Evolutionary conservation across 768 basidiomycete species (phyloP).

Genomic region (Suillus americanus): DNA sequence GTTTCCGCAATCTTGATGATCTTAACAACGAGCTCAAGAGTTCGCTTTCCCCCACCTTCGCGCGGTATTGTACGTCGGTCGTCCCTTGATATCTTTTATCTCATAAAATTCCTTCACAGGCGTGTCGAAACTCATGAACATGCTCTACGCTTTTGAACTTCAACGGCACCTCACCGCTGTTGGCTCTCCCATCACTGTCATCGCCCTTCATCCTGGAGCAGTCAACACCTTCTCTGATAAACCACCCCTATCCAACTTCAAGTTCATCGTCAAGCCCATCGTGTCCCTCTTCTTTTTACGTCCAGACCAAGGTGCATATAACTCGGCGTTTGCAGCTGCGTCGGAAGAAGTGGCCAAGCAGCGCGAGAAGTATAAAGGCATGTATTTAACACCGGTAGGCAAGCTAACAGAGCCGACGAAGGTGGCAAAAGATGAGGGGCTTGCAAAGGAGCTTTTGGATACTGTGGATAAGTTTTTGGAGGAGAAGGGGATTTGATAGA

Average conservation of each 20-base stretch:
- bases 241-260: conserved; percentile 2
- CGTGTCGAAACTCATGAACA: conserved; percentile 50
- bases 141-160: conserved; percentile 50
- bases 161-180: conserved; percentile 44
- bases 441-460: conserved; percentile 30
- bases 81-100: neutral
- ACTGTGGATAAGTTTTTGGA: conserved; percentile 26
- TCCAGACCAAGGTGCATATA: conserved; percentile 26
- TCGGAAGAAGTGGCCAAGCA: conserved; percentile 20
- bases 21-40: conserved; percentile 36
- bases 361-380: conserved; percentile 27
- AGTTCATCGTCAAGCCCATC: conserved; percentile 19
- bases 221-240: conserved; percentile 22
- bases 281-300: conserved; percentile 20
- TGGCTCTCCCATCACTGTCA: conserved; percentile 27
- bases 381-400: conserved; percentile 28
- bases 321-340: conserved; percentile 30
- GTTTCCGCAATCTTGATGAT: conserved; percentile 34
- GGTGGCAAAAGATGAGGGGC: conserved; percentile 18
- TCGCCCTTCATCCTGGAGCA: conserved; percentile 31
- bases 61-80: conserved; percentile 34
- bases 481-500: conserved; percentile 19
- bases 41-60: conserved; percentile 14
- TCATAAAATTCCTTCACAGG: conserved; percentile 19
- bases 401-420: conserved; percentile 13